These are phyloP conservation scores for Arctostaphylos glauca DNA, from an alignment of 148 eudicot species.

Conservation along the genomic window DNA sequence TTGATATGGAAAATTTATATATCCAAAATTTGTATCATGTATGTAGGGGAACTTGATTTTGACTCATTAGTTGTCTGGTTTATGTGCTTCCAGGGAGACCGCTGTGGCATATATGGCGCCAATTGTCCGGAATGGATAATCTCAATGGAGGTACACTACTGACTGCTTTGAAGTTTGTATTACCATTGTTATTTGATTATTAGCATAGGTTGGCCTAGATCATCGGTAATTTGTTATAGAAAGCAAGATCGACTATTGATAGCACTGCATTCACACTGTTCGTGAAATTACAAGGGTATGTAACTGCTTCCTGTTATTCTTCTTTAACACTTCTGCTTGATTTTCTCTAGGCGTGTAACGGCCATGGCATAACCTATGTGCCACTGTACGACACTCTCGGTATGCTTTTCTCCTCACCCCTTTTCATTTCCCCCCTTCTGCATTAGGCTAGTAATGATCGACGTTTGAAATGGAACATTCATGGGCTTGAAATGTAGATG, in stretches of 20 bases:
- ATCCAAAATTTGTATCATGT: not conserved
- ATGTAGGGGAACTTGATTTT: constrained; percentile 25
- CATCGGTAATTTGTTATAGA: not conserved
- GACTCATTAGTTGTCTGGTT: constrained; percentile 1
- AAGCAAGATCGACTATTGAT: not conserved
- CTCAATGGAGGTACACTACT: constrained; percentile 55
- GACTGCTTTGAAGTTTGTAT: not conserved
- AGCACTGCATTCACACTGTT: not conserved
- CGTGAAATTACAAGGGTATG: not conserved
- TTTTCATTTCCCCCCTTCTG: no score
- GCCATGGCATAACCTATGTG: constrained; percentile 78
- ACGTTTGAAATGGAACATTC: no score
- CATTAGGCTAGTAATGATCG: no score
- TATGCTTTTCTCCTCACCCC: constrained; percentile 29
- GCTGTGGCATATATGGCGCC: constrained; percentile 77
- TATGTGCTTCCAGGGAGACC: constrained; percentile 48
- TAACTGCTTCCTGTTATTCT: not conserved
- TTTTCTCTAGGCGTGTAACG: constrained; percentile 74
- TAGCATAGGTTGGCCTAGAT: not conserved
- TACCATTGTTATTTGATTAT: not conserved
- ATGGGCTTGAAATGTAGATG: not conserved
- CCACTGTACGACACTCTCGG: constrained; percentile 95
- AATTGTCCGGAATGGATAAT: constrained; percentile 88
- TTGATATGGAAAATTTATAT: not conserved
- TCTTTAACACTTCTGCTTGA: not conserved